A percentile compares a stretch with the other conserved stretches of the same genome.
Evolutionary conservation across 352 stramenopile species (phyloP).

Genomic region (Phytopythium delawarense): DNA sequence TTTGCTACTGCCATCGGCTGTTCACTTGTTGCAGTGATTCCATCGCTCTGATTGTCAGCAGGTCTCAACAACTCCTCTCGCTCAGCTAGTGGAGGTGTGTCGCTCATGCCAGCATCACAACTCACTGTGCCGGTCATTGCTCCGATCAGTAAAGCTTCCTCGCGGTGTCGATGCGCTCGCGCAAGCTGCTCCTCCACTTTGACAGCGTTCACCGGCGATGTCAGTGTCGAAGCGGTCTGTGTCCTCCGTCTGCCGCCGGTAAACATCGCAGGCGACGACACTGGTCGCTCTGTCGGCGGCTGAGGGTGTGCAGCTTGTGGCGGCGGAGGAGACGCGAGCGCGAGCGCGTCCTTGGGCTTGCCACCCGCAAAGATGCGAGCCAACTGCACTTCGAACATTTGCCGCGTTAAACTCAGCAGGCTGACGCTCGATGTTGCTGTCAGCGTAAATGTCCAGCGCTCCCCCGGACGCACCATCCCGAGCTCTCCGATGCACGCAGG

Average conservation of each 20-base stretch:
- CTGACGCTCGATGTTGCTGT: conserved; percentile 17
- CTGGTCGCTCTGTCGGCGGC: conserved; percentile 34
- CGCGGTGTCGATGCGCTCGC: conserved; percentile 23
- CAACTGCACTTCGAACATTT: conserved; percentile 37
- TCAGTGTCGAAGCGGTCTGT: conserved; percentile 10
- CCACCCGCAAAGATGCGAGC: conserved; percentile 30
- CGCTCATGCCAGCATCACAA: not conserved
- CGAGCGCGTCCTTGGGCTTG: conserved; percentile 21
- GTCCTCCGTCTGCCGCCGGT: not conserved
- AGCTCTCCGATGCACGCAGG: conserved; percentile 37
- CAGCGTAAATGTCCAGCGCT: conserved; percentile 36
- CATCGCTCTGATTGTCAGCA: not conserved
- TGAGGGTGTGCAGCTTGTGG: conserved; percentile 15
- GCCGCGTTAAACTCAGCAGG: conserved; percentile 22
- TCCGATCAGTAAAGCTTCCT: conserved; percentile 6
- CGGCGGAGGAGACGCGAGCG: conserved; percentile 6
- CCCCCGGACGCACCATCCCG: conserved; percentile 36
- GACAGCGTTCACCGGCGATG: conserved; percentile 22
- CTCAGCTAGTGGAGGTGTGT: not conserved
- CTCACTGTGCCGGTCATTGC: no score
- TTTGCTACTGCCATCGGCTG: not conserved
- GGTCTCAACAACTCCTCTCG: no score
- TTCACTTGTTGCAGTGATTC: not conserved
- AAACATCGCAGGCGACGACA: conserved; percentile 8
- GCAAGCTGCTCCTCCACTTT: conserved; percentile 24